Percentiles rank a stretch among this genome's conserved stretches.
phyloP scores from a whole-genome alignment of 352 stramenopile species.

The Phytophthora uliginosa region DNA sequence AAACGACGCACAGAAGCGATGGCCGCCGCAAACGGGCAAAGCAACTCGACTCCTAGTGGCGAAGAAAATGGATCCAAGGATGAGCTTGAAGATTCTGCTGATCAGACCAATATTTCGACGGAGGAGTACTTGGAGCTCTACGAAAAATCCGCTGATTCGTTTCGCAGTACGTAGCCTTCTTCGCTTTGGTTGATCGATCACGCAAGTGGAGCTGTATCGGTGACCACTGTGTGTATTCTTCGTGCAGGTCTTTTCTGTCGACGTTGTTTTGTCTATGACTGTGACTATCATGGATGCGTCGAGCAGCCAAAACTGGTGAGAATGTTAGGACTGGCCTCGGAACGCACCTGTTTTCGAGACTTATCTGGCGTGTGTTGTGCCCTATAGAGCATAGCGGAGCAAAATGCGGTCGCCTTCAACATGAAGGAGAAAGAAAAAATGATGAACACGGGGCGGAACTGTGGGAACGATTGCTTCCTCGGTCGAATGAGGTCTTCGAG shows the following conservation, averaged over 20 bases:
- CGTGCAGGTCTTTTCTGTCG: slow-evolving; percentile 76
- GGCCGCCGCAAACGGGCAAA: slow-evolving; percentile 16
- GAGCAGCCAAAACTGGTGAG: slow-evolving; percentile 68
- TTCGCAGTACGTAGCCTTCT: slow-evolving; percentile 56
- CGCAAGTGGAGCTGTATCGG: background rate
- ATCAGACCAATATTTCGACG: slow-evolving; percentile 35
- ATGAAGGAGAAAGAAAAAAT: slow-evolving; percentile 48
- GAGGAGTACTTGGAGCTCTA: slow-evolving; percentile 65
- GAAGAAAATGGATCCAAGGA: slow-evolving; percentile 6
- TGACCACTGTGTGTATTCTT: background rate
- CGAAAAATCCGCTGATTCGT: slow-evolving; percentile 71
- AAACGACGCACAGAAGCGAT: slow-evolving; percentile 39
- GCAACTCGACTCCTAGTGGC: background rate
- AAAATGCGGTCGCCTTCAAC: slow-evolving; percentile 67
- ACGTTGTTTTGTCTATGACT: slow-evolving; percentile 88
- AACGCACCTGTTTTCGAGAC: background rate
- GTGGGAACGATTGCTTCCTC: slow-evolving; percentile 82
- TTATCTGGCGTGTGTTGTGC: slow-evolving; percentile 2
- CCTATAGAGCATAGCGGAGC: slow-evolving; percentile 60
- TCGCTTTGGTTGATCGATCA: background rate
- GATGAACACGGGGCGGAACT: slow-evolving; percentile 73
- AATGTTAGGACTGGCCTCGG: background rate
- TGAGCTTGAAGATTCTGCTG: slow-evolving; percentile 2
- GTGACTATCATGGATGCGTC: slow-evolving; percentile 80
- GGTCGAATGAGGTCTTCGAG: slow-evolving; percentile 47